These are phyloP conservation scores for Trichoderma erinaceum DNA, from an alignment of 495 filamentous ascomycete genomes.

Conservation along the genomic window DNA sequence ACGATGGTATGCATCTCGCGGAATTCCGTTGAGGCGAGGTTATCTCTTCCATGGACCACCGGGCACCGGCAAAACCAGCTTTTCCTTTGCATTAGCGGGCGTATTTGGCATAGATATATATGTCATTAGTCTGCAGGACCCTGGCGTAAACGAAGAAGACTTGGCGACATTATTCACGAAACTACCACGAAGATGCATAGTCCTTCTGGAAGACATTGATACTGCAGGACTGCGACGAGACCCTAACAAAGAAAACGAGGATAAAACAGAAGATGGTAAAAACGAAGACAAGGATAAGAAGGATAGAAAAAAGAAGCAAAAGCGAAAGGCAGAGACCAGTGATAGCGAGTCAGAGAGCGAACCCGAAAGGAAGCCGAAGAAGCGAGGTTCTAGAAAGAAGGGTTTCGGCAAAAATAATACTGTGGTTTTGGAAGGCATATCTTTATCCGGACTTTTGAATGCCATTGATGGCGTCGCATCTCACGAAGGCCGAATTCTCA, in stretches of 20 bases:
- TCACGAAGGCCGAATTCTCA: slow-evolving; percentile 71
- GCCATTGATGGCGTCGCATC: slow-evolving; percentile 76
- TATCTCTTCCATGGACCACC: slow-evolving; percentile 78
- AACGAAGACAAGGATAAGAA: not conserved
- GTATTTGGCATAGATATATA: slow-evolving; percentile 65
- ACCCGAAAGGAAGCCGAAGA: slow-evolving; percentile 10
- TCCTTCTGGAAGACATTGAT: slow-evolving; percentile 69
- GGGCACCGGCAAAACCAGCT: slow-evolving; percentile 57
- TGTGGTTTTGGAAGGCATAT: slow-evolving; percentile 37
- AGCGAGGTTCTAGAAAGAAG: slow-evolving; percentile 28
- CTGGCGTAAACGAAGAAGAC: slow-evolving; percentile 61
- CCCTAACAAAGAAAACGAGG: slow-evolving; percentile 21
- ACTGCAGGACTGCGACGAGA: slow-evolving; percentile 55
- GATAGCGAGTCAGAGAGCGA: slow-evolving; percentile 6
- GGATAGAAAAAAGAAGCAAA: slow-evolving; percentile 13
- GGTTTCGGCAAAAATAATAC: slow-evolving; percentile 26
- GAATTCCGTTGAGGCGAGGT: slow-evolving; percentile 87
- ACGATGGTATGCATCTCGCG: slow-evolving; percentile 71
- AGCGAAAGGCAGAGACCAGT: not conserved
- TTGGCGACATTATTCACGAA: slow-evolving; percentile 60
- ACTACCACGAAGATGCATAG: slow-evolving; percentile 58
- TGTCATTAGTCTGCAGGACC: slow-evolving; percentile 56
- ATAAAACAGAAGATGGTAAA: not conserved
- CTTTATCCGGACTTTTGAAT: slow-evolving; percentile 75
- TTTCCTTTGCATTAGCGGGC: slow-evolving; percentile 61